Percentiles rank a stretch among this genome's conserved stretches.
phyloP scores from a whole-genome alignment of 192 early-diverging fungal species.

The Geranomyces michiganensis region DNA sequence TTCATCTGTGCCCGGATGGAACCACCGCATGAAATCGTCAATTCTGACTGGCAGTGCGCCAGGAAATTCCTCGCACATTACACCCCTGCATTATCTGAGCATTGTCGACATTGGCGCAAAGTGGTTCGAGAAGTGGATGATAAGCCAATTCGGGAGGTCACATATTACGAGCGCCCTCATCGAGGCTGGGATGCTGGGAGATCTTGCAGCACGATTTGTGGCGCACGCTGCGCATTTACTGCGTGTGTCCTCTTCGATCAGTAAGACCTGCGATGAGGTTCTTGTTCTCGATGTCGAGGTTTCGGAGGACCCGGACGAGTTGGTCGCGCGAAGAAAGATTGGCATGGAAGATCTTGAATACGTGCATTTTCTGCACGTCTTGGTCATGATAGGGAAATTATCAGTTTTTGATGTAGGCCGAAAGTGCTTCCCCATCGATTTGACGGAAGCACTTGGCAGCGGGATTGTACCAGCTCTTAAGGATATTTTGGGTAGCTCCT shows the following conservation, averaged over 20 bases:
- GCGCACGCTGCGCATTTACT: slow-evolving; percentile 22
- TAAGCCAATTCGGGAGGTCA: slow-evolving; percentile 43
- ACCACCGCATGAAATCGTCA: slow-evolving; percentile 16
- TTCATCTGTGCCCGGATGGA: slow-evolving; percentile 14
- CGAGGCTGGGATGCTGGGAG: slow-evolving; percentile 30
- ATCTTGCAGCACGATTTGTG: slow-evolving; percentile 36
- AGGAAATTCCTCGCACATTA: slow-evolving; percentile 19
- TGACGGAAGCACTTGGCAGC: slow-evolving; percentile 11
- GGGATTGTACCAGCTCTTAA: slow-evolving; percentile 8
- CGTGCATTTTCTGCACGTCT: slow-evolving; percentile 45
- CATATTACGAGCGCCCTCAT: slow-evolving; percentile 39
- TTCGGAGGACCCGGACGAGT: slow-evolving; percentile 46
- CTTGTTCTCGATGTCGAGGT: slow-evolving; percentile 53
- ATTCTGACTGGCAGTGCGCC: slow-evolving; percentile 10
- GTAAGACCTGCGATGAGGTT: slow-evolving; percentile 40
- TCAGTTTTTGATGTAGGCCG: slow-evolving; percentile 36
- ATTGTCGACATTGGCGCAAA: slow-evolving; percentile 43
- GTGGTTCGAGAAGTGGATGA: slow-evolving; percentile 63
- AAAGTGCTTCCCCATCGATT: slow-evolving; percentile 41
- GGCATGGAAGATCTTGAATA: slow-evolving; percentile 48
- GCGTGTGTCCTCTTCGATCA: slow-evolving; percentile 1
- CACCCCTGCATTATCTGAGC: slow-evolving; percentile 46
- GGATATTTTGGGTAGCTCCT: slow-evolving; percentile 1
- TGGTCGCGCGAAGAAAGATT: slow-evolving; percentile 25
- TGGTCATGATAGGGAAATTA: slow-evolving; percentile 46